Evolutionary conservation across 2,329 filamentous ascomycete genomes (phyloP), one percentile per base, ranked within the genome.

Genomic region (Penicillium sp.): DNA sequence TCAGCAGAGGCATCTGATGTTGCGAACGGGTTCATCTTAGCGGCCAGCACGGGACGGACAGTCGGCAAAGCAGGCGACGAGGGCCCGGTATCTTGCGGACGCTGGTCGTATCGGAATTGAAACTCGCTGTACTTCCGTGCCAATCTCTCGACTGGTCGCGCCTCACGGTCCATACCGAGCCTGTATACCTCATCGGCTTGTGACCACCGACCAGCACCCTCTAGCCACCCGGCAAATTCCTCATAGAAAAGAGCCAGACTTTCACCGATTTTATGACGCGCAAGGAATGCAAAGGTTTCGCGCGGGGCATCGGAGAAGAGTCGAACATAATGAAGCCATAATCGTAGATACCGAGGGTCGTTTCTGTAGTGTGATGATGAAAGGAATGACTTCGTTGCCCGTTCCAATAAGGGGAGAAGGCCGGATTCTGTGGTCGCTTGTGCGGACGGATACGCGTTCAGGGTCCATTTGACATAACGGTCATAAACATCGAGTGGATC

Each of bases 401-500:
- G 89, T 78, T 99, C 96, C 6, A 99, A 87, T 6, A 97, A 81
- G 2, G 88, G 88, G 59, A 94, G 87, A 15, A 99, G 85, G 68
- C 94, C 91, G n/a, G 93, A 96, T 69, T 96, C 87, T 1, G 91
- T 84, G 31, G 93, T 96, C 53, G 93, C 91, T 78, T 97, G 93
- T 25, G 93, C 90, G 0, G 93, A 93, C 2, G 94, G 93, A 73
- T 97, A 99, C 53, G 93, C 89, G 74, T 97, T 91, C 29, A 97
- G 80, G 1, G 93, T 96, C 94, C 94, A 99, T 77, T 91, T 91
- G 57, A 97, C 91, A 73, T 99, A 99, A 73, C 94, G 88, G 74
- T 97, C 93, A 78, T 91, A 99, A 61, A 97, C 85, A 69, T 97
- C 94, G 48, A 99, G 86, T 1, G 94, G 94, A 70, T 99, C 94